A percentile compares a stretch with the other conserved stretches of the same genome.
phyloP scores from a whole-genome alignment of 352 stramenopile genomes.

The Blastocystis sp. region DNA sequence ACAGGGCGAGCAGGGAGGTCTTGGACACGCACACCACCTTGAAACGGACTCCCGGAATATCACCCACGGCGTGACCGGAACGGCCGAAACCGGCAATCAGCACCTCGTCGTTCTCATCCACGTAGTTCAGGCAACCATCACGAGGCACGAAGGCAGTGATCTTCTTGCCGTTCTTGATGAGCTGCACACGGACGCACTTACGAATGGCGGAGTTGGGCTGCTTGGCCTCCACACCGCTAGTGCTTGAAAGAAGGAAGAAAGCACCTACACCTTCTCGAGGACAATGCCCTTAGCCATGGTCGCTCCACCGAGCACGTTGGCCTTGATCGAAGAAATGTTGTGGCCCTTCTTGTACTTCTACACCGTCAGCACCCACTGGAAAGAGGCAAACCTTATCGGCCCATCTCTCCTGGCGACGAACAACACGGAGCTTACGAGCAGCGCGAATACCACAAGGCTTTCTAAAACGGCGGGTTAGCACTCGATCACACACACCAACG shows the following conservation, averaged over 20 bases:
- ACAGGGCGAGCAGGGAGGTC: slow-evolving; percentile 89
- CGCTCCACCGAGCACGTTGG: slow-evolving; percentile 97
- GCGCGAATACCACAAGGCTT: slow-evolving; percentile 97
- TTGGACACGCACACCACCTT: slow-evolving; percentile 81
- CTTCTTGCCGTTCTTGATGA: slow-evolving; percentile 99
- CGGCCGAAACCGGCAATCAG: slow-evolving; percentile 99
- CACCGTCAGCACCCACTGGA: slow-evolving; percentile 11
- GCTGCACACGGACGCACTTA: slow-evolving; percentile 98
- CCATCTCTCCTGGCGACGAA: slow-evolving; percentile 95
- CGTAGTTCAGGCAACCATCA: slow-evolving; percentile 99
- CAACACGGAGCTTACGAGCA: slow-evolving; percentile 96
- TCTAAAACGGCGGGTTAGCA: slow-evolving; percentile 72
- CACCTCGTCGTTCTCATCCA: slow-evolving; percentile 98
- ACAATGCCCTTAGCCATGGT: slow-evolving; percentile 99
- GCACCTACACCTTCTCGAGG: slow-evolving; percentile 94
- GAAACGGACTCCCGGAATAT: slow-evolving; percentile 99
- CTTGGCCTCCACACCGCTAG: slow-evolving; percentile 98
- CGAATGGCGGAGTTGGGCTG: slow-evolving; percentile 99
- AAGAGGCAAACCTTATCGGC: slow-evolving; percentile 80
- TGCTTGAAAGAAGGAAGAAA: slow-evolving; percentile 21
- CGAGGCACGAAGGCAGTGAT: slow-evolving; percentile 99
- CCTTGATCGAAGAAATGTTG: slow-evolving; percentile 98
- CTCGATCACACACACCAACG: slow-evolving; percentile 1
- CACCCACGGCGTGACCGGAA: slow-evolving; percentile 96
- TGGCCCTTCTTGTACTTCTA: slow-evolving; percentile 98